Conservation (phyloP, 768 basidiomycete genomes). For the Lyophyllum atratum region DNA sequence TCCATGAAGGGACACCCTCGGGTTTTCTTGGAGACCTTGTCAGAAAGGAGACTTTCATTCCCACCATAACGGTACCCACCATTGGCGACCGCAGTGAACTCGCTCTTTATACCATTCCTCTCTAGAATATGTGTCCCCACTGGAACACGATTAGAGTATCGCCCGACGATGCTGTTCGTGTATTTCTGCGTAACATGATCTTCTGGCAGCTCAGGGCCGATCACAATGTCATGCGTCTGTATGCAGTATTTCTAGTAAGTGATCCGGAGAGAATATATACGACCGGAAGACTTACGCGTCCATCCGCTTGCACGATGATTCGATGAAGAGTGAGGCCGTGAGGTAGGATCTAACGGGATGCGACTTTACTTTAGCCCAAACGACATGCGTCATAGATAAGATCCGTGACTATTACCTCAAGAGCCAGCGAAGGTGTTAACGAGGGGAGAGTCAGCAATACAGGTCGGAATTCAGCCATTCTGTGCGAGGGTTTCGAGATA, state of each 20-base stretch:
- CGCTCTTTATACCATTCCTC: conserved; percentile 51
- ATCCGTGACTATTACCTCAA: conserved; percentile 46
- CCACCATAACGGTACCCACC: conserved; percentile 27
- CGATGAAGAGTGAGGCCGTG: conserved; percentile 71
- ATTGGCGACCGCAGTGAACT: conserved; percentile 46
- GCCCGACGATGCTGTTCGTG: conserved; percentile 71
- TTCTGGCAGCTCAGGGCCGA: conserved; percentile 67
- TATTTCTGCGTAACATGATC: conserved; percentile 66
- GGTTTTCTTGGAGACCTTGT: conserved; percentile 37
- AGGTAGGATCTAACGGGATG: conserved; percentile 56
- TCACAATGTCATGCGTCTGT: conserved; percentile 76
- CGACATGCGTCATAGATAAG: neutral
- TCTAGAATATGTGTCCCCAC: conserved; percentile 54
- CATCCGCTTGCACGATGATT: conserved; percentile 64
- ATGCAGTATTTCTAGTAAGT: neutral
- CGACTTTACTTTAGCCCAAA: neutral
- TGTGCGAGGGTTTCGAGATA: neutral
- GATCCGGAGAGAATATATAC: neutral
- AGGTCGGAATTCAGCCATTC: conserved; percentile 52
- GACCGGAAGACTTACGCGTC: conserved; percentile 43
- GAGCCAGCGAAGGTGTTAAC: conserved; percentile 55
- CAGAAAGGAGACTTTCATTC: neutral
- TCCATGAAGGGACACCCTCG: conserved; percentile 69
- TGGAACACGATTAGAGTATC: conserved; percentile 74
- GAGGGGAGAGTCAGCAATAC: conserved; percentile 55